Percentiles rank a stretch among this genome's conserved stretches.
These are phyloP conservation scores for Paecilomyces formosus DNA, from an alignment of 2,329 filamentous ascomycete genomes.

Conservation along the genomic window DNA sequence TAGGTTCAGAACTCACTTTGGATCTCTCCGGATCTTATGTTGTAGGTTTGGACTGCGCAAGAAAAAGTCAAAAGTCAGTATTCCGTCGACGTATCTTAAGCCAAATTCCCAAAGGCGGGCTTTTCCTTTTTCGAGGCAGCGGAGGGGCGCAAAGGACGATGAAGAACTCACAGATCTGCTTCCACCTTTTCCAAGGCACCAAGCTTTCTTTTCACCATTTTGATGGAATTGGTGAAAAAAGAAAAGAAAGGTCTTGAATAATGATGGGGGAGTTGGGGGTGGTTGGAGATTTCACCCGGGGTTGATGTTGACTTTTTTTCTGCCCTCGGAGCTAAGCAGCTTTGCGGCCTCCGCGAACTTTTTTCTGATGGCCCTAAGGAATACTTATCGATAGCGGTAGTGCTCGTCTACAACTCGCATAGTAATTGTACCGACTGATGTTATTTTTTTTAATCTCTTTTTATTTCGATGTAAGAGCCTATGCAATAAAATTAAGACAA, in stretches of 20 bases:
- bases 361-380: constrained; percentile 3
- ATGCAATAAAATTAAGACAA: too few relatives aligned
- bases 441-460: too few relatives aligned
- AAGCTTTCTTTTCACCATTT: constrained; percentile 80
- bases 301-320: constrained; percentile 1
- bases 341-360: neutral
- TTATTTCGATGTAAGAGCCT: neutral
- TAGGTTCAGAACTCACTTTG: constrained; percentile 49
- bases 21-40: constrained; percentile 84
- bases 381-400: constrained; percentile 5
- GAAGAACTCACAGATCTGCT: constrained; percentile 62
- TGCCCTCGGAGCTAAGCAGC: neutral
- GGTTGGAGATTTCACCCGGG: neutral
- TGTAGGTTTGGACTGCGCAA: constrained; percentile 65
- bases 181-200: constrained; percentile 93
- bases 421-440: neutral
- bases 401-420: neutral
- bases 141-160: neutral
- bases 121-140: neutral
- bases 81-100: constrained; percentile 16
- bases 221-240: constrained; percentile 5
- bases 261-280: constrained; percentile 65
- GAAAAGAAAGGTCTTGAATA: constrained; percentile 67
- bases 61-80: constrained; percentile 13
- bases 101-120: constrained; percentile 1